These are phyloP conservation scores for Podospora didyma DNA, from an alignment of 495 filamentous ascomycete genomes.

Conservation along the genomic window DNA sequence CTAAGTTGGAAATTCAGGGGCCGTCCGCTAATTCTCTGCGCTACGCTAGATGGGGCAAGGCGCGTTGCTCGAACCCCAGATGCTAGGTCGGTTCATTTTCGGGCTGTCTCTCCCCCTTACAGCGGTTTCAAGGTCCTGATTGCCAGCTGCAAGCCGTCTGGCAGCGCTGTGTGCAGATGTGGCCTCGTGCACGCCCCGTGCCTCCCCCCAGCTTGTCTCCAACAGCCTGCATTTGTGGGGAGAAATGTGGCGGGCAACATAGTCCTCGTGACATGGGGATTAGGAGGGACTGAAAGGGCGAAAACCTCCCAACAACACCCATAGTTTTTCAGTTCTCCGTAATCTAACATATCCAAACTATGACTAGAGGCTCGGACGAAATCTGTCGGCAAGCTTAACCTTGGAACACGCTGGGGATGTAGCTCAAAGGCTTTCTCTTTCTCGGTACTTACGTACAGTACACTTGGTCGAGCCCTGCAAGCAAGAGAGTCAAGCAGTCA, in stretches of 20 bases:
- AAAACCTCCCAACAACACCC: neutral
- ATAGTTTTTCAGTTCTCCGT: neutral
- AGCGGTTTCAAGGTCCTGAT: neutral
- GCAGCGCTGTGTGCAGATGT: neutral
- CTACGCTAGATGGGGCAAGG: constrained; percentile 15
- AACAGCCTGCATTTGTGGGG: too few relatives aligned
- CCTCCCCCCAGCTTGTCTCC: too few relatives aligned
- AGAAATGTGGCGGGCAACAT: too few relatives aligned
- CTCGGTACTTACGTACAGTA: neutral
- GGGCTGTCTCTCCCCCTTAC: neutral
- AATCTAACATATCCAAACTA: neutral
- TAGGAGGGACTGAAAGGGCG: too few relatives aligned
- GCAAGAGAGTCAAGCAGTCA: neutral
- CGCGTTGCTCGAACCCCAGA: constrained; percentile 12
- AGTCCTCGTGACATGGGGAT: too few relatives aligned
- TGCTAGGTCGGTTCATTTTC: constrained; percentile 5
- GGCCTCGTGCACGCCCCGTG: neutral
- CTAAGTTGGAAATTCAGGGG: constrained; percentile 28
- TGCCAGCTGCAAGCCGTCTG: neutral
- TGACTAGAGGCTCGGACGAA: neutral
- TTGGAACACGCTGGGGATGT: neutral
- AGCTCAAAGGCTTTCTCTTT: neutral
- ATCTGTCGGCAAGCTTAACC: neutral
- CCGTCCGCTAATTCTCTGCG: constrained; percentile 13
- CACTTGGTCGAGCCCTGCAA: neutral